Evolutionary conservation across 352 stramenopile genomes (phyloP).

Genomic region (Pythium graminicola): DNA sequence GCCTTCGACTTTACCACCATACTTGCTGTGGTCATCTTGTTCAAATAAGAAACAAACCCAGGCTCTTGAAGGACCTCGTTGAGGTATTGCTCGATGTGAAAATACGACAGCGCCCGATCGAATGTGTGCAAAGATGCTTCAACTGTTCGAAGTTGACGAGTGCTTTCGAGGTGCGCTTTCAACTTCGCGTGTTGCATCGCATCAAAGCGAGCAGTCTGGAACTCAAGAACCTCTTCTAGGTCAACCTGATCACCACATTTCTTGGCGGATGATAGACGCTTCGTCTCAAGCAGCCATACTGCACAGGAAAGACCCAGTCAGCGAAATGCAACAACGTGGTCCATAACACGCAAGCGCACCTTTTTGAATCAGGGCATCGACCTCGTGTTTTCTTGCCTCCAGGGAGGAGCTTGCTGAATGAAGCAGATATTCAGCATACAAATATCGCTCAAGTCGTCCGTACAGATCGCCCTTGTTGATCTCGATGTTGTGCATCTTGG

Average conservation of each 20-base stretch:
- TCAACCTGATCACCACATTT: slow-evolving; percentile 31
- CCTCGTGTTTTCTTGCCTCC: slow-evolving; percentile 55
- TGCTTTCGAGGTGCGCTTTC: slow-evolving; percentile 55
- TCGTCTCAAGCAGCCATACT: slow-evolving; percentile 29
- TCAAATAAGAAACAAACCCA: slow-evolving; percentile 52
- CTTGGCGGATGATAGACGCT: slow-evolving; percentile 25
- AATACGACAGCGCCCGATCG: slow-evolving; percentile 70
- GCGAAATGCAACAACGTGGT: neutral
- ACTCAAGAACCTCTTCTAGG: slow-evolving; percentile 29
- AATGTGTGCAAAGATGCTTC: slow-evolving; percentile 75
- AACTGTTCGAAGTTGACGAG: slow-evolving; percentile 69
- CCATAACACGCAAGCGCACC: slow-evolving; percentile 24
- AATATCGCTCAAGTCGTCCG: slow-evolving; percentile 56
- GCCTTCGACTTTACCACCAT: slow-evolving; percentile 5
- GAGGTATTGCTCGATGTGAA: slow-evolving; percentile 79
- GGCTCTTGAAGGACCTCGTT: slow-evolving; percentile 72
- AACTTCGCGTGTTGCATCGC: slow-evolving; percentile 52
- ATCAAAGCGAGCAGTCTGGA: slow-evolving; percentile 64
- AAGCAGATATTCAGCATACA: slow-evolving; percentile 76
- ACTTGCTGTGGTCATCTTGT: slow-evolving; percentile 62
- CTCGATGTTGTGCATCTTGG: slow-evolving; percentile 81
- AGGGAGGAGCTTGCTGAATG: slow-evolving; percentile 53
- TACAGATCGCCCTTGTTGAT: slow-evolving; percentile 80
- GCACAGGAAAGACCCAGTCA: neutral
- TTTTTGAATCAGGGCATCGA: slow-evolving; percentile 65